Conservation (phyloP, 352 stramenopile species). For the Pythium plurisporium region DNA sequence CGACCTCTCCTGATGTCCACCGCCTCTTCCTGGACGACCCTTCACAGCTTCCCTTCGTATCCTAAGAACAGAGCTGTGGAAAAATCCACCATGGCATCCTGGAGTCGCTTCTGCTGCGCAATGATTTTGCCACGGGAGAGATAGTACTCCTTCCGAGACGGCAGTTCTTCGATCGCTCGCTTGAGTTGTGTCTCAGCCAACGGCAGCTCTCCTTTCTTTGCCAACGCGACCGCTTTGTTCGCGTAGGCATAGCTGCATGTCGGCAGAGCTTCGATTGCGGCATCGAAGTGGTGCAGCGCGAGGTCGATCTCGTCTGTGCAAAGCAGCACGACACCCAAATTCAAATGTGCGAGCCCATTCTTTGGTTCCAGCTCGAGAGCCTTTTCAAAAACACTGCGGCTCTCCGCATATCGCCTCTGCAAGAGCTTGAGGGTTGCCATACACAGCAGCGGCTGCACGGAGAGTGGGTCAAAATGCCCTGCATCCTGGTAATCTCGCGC, state of each 20-base stretch:
- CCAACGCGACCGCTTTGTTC: slow-evolving; percentile 59
- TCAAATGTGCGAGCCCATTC: slow-evolving; percentile 56
- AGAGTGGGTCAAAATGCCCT: slow-evolving; percentile 64
- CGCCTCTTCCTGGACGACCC: background rate
- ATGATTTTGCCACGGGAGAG: slow-evolving; percentile 61
- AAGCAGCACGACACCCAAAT: slow-evolving; percentile 48
- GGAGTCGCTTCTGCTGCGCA: slow-evolving; percentile 62
- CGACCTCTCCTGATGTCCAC: background rate
- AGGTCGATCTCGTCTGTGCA: slow-evolving; percentile 25
- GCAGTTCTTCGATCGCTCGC: slow-evolving; percentile 61
- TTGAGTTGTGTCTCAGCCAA: slow-evolving; percentile 52
- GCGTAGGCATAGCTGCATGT: slow-evolving; percentile 62
- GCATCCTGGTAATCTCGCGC: slow-evolving; percentile 56
- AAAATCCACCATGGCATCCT: slow-evolving; percentile 81
- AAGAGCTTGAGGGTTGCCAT: slow-evolving; percentile 58
- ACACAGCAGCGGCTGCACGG: slow-evolving; percentile 45
- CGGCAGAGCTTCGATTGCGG: slow-evolving; percentile 42
- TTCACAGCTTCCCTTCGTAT: slow-evolving; percentile 70
- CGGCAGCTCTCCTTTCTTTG: slow-evolving; percentile 31
- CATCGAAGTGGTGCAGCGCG: slow-evolving; percentile 47
- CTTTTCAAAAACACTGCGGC: slow-evolving; percentile 29
- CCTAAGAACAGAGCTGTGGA: slow-evolving; percentile 65
- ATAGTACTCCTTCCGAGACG: slow-evolving; percentile 68
- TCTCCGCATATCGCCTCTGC: slow-evolving; percentile 34
- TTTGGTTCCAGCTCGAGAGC: slow-evolving; percentile 45